Evolutionary conservation across 805 yeast genomes (phyloP), one percentile per base, ranked within the genome.

Genomic region (Candida tibetensis): DNA sequence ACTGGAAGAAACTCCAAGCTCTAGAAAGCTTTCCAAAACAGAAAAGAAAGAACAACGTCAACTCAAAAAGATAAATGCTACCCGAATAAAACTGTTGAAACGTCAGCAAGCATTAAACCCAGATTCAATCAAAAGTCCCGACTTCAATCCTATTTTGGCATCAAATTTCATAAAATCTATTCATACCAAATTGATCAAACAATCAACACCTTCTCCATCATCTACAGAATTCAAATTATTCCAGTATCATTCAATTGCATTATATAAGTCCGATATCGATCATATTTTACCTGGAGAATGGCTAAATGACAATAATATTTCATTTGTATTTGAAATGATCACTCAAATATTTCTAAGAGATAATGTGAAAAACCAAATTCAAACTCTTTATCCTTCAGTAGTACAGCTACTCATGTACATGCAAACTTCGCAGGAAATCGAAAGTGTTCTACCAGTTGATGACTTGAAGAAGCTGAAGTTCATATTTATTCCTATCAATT

Each of bases 301-400:
- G 91, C 61, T 85, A 21, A 81, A 80, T 49, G 91, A 84, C 51
- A 81, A 81, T 49, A 77, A 82, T 47, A 72, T 85, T 27, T 65
- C 83, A 0, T 76, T 82, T 38, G 58, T 81, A 14, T 85, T 71
- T 55, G 88, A 82, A 51, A 69, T 71, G 41, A 43, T 65, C 29
- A 36, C 30, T 34, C 53, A 55, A 25, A 36, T 44, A 16, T 58
- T 58, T 37, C 38, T 62, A n/a, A 42, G 49, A 28, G 31, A 19
- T n/a, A 21, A 33, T 2, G 53, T 53, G 30, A 50, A 45, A 25
- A 42, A 45, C 32, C 65, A 60, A 42, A 45, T 68, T 26, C 58
- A 49, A 35, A 31, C 62, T 62, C 19, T 76, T 64, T 37, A 52
- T 62, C 93, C 95, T 0, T 71, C 89, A 4, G 69, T 85, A 61